These are phyloP conservation scores for Glarea lozoyensis DNA, from an alignment of 495 filamentous ascomycete genomes.

Conservation along the genomic window DNA sequence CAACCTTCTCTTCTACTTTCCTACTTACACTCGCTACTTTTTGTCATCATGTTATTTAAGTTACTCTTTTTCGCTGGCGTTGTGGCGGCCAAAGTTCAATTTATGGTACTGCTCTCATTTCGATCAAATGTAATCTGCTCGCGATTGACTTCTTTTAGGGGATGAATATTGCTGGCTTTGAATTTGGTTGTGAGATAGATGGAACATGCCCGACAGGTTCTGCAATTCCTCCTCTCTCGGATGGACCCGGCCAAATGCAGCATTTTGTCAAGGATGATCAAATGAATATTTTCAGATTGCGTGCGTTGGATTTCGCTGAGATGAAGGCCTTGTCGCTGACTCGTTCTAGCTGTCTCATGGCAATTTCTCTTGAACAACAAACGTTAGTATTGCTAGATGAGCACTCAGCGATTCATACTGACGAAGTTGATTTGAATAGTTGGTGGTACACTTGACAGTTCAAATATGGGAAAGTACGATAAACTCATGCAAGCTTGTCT, in stretches of 20 bases:
- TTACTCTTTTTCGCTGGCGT: neutral
- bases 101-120: neutral
- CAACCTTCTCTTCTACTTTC: neutral
- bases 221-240: slow-evolving; percentile 24
- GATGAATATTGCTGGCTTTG: slow-evolving; percentile 35
- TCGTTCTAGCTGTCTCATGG: slow-evolving; percentile 33
- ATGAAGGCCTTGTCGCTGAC: neutral
- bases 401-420: too few relatives aligned
- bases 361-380: slow-evolving; percentile 45
- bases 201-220: slow-evolving; percentile 26
- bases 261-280: slow-evolving; percentile 43
- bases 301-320: neutral
- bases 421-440: too few relatives aligned
- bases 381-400: too few relatives aligned
- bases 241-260: slow-evolving; percentile 42
- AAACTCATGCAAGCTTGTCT: slow-evolving; percentile 50
- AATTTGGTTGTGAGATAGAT: slow-evolving; percentile 43
- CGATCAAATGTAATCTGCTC: neutral
- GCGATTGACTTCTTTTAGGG: neutral
- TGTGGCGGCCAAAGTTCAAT: neutral
- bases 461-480: slow-evolving; percentile 45
- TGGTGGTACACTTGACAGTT: slow-evolving; percentile 36
- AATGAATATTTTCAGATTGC: slow-evolving; percentile 49
- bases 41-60: neutral
- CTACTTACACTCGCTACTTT: neutral